Conservation (phyloP, 1,139 yeast species). For the Blastobotrys indianensis region DNA sequence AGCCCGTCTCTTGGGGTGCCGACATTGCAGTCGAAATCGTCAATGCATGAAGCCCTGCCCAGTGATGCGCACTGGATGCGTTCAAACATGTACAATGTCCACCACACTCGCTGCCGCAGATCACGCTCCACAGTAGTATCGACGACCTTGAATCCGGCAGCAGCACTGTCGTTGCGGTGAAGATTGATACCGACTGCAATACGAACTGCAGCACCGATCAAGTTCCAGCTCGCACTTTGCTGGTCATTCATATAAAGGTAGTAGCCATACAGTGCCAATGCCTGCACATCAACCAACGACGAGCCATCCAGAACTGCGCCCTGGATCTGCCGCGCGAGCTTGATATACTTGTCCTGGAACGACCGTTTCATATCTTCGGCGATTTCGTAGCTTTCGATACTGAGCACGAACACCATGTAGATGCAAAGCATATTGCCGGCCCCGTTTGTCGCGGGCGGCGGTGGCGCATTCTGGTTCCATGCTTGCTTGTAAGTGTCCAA, state of each 20-base stretch:
- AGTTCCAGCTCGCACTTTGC: conserved; percentile 12
- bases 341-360: conserved; percentile 8
- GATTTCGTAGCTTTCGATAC: conserved; percentile 1
- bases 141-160: conserved; percentile 17
- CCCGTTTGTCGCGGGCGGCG: conserved; percentile 3
- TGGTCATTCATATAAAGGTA: conserved; percentile 11
- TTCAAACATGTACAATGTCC: conserved; percentile 54
- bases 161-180: conserved; percentile 22
- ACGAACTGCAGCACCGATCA: conserved; percentile 10
- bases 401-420: conserved; percentile 13
- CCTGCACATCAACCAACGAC: conserved; percentile 12
- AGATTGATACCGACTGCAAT: conserved; percentile 18
- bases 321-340: conserved; percentile 1
- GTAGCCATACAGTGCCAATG: conserved; percentile 8
- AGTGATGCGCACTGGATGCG: conserved; percentile 53
- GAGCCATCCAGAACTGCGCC: conserved; percentile 10
- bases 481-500: conserved; percentile 7
- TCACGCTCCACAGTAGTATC: conserved; percentile 31
- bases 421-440: conserved; percentile 12
- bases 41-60: conserved; percentile 46
- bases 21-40: conserved; percentile 30
- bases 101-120: conserved; percentile 46
- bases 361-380: background rate
- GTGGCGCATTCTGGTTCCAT: conserved; percentile 7
- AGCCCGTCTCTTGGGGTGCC: conserved; percentile 10